Evolutionary conservation across 305 asterid genomes (phyloP), one percentile per base, ranked within the genome.

Genomic region (Vinca major): DNA sequence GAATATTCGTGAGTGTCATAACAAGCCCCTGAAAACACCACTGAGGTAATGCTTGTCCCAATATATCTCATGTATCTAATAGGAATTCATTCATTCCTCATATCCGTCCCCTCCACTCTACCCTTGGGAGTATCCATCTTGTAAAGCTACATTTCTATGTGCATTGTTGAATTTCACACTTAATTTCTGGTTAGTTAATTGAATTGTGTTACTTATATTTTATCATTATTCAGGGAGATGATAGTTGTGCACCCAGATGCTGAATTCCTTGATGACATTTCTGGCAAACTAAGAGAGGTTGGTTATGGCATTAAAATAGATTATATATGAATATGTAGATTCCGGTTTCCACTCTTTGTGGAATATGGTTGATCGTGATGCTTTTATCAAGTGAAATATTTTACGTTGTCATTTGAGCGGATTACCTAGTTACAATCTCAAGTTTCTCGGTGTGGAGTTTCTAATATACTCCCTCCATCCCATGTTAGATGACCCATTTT

Each of bases 1-100:
- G n/a, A 93, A 90, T 72, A 90, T 90, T 45, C 97, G 99, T 12
- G 97, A 93, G 82, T 92, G 96, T 65, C 95, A 88, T 58, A 89
- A 84, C 81, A 90, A 87, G 74, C 96, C 99, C 75, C 92, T 93
- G 16, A 93, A 93, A 77, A 79, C 89, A 37, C 99, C 99, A 43
- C 84, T 93, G 1, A 83, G 79, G 85, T 81, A 63, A 67, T 53
- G 67, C 71, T 67, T 45, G 12, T 52, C 39, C n/a, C 21, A 50
- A 21, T 53, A 50, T 43, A 13, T 10, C 13, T 44, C 12, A 33
- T 14, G 10, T 26, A 14, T n/a, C 50, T 48, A 7, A 36, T 7
- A 51, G 7, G 51, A 19, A 60, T 47, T 19, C 10, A 44, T 9
- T 54, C 64, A 45, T 36, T 17, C 44, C 50, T 7, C 21, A 13